phyloP scores from a whole-genome alignment of 108 stramenopile genomes.

The Cyclotella distinguenda region DNA sequence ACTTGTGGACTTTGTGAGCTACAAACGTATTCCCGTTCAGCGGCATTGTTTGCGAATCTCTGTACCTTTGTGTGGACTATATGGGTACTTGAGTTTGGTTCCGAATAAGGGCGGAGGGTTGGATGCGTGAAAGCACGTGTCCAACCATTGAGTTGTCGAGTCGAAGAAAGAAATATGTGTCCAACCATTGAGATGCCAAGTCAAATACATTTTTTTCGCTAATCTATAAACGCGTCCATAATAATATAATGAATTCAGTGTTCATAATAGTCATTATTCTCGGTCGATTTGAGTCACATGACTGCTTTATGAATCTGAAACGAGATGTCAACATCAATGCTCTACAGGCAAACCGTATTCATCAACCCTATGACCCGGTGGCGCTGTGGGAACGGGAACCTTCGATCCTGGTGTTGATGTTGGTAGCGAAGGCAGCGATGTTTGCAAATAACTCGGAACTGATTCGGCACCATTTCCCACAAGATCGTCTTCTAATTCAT shows the following conservation, averaged over 20 bases:
- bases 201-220: not conserved
- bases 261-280: too few species aligned
- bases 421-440: conserved; percentile 46
- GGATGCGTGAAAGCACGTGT: not conserved
- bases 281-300: too few species aligned
- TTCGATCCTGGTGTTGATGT: conserved; percentile 43
- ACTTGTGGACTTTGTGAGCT: conserved; percentile 81
- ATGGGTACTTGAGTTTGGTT: conserved; percentile 71
- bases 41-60: conserved; percentile 79
- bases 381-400: conserved; percentile 31
- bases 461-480: conserved; percentile 44
- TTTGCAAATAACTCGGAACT: conserved; percentile 69
- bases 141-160: too few species aligned
- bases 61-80: conserved; percentile 86
- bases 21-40: conserved; percentile 60
- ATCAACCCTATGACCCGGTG: conserved; percentile 39
- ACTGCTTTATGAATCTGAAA: not conserved
- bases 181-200: not conserved
- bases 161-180: too few species aligned
- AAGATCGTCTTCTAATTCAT: conserved; percentile 88
- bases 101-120: conserved; percentile 47
- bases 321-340: not conserved
- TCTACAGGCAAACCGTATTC: conserved; percentile 65
- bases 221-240: too few species aligned
- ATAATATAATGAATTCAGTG: too few species aligned